Percentiles rank a stretch among this genome's conserved stretches.
phyloP scores from a whole-genome alignment of 225 moss, liverwort and hornwort genomes.

The Climacium dendroides region DNA sequence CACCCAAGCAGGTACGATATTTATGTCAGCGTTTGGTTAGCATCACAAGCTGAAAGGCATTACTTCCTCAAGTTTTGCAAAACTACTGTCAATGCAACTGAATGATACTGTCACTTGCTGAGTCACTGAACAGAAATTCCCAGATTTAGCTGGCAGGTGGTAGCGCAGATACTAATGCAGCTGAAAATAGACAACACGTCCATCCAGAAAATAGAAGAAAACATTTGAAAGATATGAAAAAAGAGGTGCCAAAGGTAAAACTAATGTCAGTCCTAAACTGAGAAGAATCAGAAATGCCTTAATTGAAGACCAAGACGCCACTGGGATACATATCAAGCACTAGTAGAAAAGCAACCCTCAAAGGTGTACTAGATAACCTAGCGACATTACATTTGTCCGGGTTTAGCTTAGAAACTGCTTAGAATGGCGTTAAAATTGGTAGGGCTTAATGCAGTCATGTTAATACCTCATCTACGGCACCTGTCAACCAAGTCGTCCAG shows the following conservation, averaged over 20 bases:
- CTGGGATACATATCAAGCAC: background rate
- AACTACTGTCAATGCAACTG: background rate
- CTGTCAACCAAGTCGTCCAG: constrained; percentile 86
- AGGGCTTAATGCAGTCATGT: background rate
- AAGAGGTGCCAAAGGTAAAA: background rate
- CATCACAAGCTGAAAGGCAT: background rate
- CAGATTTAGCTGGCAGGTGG: background rate
- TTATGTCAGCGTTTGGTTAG: background rate
- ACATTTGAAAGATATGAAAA: background rate
- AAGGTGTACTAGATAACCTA: background rate
- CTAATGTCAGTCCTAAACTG: background rate
- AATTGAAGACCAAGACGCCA: background rate
- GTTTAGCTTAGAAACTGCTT: background rate
- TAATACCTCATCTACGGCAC: constrained; percentile 65
- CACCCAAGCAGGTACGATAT: background rate
- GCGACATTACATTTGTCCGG: background rate
- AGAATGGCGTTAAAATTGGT: background rate
- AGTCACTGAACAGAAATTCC: background rate
- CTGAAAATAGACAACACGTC: background rate
- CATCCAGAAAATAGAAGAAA: background rate
- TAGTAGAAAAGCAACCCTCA: background rate
- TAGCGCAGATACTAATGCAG: background rate
- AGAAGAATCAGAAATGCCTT: background rate
- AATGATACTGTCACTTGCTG: background rate
- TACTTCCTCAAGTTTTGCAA: background rate